Percentiles rank a stretch among this genome's conserved stretches.
phyloP scores from a whole-genome alignment of 495 filamentous ascomycete genomes.

The Neurospora sp. region DNA sequence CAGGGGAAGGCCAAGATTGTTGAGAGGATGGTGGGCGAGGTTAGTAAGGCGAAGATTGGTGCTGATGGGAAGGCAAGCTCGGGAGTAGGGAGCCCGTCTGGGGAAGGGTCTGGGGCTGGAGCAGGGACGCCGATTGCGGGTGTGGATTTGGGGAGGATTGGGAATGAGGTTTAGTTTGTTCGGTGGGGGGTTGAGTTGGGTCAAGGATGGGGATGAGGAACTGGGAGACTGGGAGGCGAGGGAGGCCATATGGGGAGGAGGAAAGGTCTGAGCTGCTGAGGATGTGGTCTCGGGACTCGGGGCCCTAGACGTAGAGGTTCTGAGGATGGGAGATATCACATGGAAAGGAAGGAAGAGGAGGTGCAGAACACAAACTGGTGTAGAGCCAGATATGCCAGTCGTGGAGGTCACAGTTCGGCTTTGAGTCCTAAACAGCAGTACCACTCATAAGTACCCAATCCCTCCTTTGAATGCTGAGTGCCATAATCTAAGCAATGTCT shows the following conservation, averaged over 20 bases:
- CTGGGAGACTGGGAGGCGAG: not conserved
- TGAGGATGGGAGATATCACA: not conserved
- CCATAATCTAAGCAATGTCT: not conserved
- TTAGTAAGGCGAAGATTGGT: not conserved
- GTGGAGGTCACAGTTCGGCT: not conserved
- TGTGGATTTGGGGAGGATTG: not conserved
- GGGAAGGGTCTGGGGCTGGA: not conserved
- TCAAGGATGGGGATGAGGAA: too few relatives aligned
- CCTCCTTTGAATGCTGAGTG: not conserved
- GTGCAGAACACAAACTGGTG: not conserved
- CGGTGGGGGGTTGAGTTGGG: not conserved
- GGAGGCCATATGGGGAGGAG: not conserved
- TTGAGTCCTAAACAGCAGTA: not conserved
- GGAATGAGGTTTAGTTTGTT: not conserved
- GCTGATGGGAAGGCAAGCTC: too few relatives aligned
- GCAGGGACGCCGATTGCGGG: not conserved
- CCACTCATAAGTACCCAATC: not conserved
- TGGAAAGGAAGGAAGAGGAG: not conserved
- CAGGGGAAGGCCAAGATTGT: constrained; percentile 73
- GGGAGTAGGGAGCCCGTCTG: too few relatives aligned
- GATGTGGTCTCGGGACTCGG: too few relatives aligned
- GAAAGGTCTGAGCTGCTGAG: not conserved
- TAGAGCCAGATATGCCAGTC: not conserved
- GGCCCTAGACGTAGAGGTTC: too few relatives aligned
- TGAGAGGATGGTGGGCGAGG: constrained; percentile 59